A percentile compares a stretch with the other conserved stretches of the same genome.
phyloP scores from a whole-genome alignment of 2,329 filamentous ascomycete genomes.

The Trichophyton equinum region DNA sequence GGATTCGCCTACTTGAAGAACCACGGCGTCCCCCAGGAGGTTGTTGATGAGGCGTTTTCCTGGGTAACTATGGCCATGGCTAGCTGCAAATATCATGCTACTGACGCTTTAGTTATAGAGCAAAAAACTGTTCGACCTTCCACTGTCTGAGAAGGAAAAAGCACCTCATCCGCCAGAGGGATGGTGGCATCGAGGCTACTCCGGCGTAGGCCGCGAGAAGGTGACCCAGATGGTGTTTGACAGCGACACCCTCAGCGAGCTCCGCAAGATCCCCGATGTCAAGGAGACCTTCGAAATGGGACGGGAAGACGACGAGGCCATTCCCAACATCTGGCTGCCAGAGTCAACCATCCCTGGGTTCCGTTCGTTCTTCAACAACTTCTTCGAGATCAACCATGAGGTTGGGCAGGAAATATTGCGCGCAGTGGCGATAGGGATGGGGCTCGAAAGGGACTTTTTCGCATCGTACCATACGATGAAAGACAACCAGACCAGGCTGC shows the following conservation, averaged over 20 bases:
- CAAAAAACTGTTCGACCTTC: constrained; percentile 34
- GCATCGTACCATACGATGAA: constrained; percentile 40
- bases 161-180: constrained; percentile 40
- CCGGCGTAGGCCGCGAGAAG: constrained; percentile 43
- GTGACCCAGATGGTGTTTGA: constrained; percentile 37
- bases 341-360: constrained; percentile 36
- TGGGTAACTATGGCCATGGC: constrained; percentile 17
- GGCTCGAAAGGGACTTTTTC: constrained; percentile 36
- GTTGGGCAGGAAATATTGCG: constrained; percentile 34
- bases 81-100: neutral
- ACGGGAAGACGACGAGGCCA: constrained; percentile 12
- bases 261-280: constrained; percentile 38
- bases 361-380: constrained; percentile 36
- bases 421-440: constrained; percentile 37
- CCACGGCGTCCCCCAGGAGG: constrained; percentile 31
- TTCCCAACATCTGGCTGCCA: constrained; percentile 42
- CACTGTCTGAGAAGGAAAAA: constrained; percentile 35
- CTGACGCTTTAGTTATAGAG: neutral
- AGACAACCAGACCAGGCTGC: constrained; percentile 48
- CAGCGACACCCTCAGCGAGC: constrained; percentile 30
- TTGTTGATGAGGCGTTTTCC: constrained; percentile 34
- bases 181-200: constrained; percentile 43
- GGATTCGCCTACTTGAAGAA: constrained; percentile 40
- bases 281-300: constrained; percentile 31
- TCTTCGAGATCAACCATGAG: constrained; percentile 39